Evolutionary conservation across 371 early-diverging fungal species (phyloP).

Genomic region (Mucor ambiguus): DNA sequence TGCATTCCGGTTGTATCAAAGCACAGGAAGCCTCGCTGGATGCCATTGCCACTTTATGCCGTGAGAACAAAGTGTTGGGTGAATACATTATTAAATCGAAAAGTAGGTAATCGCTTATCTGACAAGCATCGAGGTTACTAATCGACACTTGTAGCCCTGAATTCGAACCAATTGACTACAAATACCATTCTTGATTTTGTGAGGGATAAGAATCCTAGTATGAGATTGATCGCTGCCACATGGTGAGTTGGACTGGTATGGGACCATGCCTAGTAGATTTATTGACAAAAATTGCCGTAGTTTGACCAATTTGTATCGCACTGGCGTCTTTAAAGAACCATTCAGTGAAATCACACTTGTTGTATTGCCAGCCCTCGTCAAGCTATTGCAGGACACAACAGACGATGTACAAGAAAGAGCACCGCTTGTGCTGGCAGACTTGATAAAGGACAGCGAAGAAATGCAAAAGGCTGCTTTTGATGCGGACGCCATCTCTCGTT

Average conservation of each 20-base stretch:
- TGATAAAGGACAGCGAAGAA: constrained; percentile 74
- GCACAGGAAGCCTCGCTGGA: constrained; percentile 83
- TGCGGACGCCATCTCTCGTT: constrained; percentile 71
- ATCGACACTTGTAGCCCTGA: constrained; percentile 20
- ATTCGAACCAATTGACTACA: constrained; percentile 37
- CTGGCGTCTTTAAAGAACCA: constrained; percentile 60
- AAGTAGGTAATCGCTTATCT: constrained; percentile 36
- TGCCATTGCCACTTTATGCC: constrained; percentile 70
- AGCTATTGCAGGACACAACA: constrained; percentile 62
- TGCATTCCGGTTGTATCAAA: constrained; percentile 60
- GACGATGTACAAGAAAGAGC: constrained; percentile 70
- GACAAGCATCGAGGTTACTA: not conserved
- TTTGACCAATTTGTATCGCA: constrained; percentile 71
- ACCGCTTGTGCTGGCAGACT: constrained; percentile 71
- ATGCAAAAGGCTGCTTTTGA: constrained; percentile 84
- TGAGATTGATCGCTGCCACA: constrained; percentile 72
- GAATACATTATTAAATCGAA: constrained; percentile 48
- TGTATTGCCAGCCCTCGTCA: constrained; percentile 79
- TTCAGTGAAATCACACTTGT: constrained; percentile 59
- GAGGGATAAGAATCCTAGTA: constrained; percentile 61
- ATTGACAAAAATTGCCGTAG: constrained; percentile 30
- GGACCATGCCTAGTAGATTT: not conserved
- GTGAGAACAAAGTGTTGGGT: constrained; percentile 64
- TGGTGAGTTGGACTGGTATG: constrained; percentile 46
- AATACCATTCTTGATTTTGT: constrained; percentile 66